Base-by-base conservation (phyloP, 2,329 filamentous ascomycete genomes). In the Drechmeria coniospora region DNA sequence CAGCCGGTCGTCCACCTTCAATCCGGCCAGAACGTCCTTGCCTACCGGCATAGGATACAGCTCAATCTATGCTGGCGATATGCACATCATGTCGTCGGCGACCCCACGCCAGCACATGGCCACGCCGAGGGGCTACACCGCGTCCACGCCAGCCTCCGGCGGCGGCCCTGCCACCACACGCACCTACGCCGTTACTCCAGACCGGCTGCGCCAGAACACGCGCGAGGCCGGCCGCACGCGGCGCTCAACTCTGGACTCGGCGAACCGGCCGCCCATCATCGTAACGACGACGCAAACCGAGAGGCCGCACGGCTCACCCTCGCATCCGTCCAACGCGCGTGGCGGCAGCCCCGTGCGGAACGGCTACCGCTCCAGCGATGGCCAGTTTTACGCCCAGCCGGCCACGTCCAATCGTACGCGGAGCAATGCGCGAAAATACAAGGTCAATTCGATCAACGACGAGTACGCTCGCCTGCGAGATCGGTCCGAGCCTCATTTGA, bases 151-250 rank as follows among this genome's bases (percentile, higher is more conserved):
- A 43, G 38, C 51, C 28, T 45, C 46, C 31, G 50, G 39, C 30
- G 50, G 39, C 30, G 42, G 45, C 27, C 50, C 51, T 15, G 54
- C 64, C 21, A 63, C 58, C 8, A 61, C 65, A 12, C 67, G 65
- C 26, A 65, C 66, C 8, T 74, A 74, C 40, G 63, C 65, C 28
- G 58, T 70, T 29, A 59, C 58, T 31, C 61, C 65, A 26, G 68
- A 74, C 23, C 41, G 63, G 21, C 57, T 64, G 34, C 59, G 53
- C 32, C 53, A 57, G 26, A 64, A 54, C 39, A 48, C 58, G 21
- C 62, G 63, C 35, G 64, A 68, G 17, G 45, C 50, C 20, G 56
- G 59, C 42, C 61, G 62, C 15, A 53, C 49, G 29, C 61, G 63
- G 45, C 63, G 64, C 16, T 61, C 62, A 6, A 68, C 65, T 1